Conservation (phyloP, 208 protist species). For the Crithidia sp. region DNA sequence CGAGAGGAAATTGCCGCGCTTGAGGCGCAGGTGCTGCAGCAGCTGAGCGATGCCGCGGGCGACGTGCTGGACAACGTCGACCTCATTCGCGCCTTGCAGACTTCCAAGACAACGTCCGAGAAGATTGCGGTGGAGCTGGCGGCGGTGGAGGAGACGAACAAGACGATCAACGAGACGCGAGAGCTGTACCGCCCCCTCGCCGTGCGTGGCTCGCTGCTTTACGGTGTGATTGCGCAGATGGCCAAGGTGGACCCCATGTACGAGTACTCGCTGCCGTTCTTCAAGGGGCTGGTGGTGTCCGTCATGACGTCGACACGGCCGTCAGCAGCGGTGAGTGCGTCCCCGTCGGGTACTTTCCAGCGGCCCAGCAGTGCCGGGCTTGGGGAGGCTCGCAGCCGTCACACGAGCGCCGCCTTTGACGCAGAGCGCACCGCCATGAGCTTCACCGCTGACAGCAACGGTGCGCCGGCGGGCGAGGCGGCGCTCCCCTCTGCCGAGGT, state of each 20-base stretch:
- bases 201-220: conserved; percentile 94
- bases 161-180: conserved; percentile 90
- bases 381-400: background rate
- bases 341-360: background rate
- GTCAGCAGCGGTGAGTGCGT: conserved; percentile 10
- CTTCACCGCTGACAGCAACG: background rate
- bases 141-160: conserved; percentile 93
- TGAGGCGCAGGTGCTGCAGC: conserved; percentile 93
- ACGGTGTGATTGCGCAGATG: conserved; percentile 94
- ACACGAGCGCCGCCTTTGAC: conserved; percentile 2
- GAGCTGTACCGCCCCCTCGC: conserved; percentile 93
- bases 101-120: conserved; percentile 91
- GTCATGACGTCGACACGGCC: conserved; percentile 76
- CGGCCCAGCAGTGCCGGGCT: background rate
- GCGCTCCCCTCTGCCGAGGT: conserved; percentile 39
- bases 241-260: conserved; percentile 93
- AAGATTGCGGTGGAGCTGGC: conserved; percentile 90
- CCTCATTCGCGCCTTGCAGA: conserved; percentile 93
- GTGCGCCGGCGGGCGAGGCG: conserved; percentile 1
- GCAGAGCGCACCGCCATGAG: background rate
- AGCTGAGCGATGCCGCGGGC: conserved; percentile 91
- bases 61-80: conserved; percentile 96
- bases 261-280: conserved; percentile 92
- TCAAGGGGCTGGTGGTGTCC: conserved; percentile 89
- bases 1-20: conserved; percentile 92